Evolutionary conservation across 768 basidiomycete species (phyloP), one percentile per base, ranked within the genome.

Genomic region (Basidioascus undulatus): DNA sequence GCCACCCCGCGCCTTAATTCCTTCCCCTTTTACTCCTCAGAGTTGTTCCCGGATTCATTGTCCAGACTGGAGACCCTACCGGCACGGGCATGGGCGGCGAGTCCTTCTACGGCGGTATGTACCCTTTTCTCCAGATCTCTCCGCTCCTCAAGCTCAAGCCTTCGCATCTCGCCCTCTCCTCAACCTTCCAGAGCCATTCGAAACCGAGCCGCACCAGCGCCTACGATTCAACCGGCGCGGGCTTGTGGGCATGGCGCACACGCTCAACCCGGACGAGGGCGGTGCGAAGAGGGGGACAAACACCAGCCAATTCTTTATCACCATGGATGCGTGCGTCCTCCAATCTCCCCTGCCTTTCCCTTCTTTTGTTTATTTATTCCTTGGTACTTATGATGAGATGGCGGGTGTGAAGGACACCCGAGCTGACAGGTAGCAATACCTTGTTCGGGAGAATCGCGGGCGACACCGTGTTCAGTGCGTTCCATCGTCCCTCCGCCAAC

Each of bases 61-160:
- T 92, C 1, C 92, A 96, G 56, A 86, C 86, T 2, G 89, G 89
- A 15, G 89, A 96, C 56, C 74, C 66, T 49, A 84, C 84, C 0
- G 83, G 84, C 1, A 82, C 81, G 0, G 92, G 92, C 2, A 72
- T 61, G 0, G 84, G 86, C 6, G 87, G 92, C 47, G 89, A 94
- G 55, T 87, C 83, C 1, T 80, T 92, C 56, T 94, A 80, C 49
- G 89, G 89, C 57, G 84, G 84, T 65, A 45, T 46, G 61, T 55
- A 27, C 21, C 28, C 4, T n/a, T 12, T 12, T 24, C 16, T 20
- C 11, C 11, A 12, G n/a, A 20, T 15, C 8, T 15, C 19, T 34
- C 28, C 30, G 8, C 36, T 16, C 25, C 46, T 43, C 15, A 30
- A 6, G 16, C 25, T 45, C 35, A 45, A 47, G 41, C 24, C 35